Conservation (phyloP, 352 stramenopile genomes). For the Pythium aquatile region DNA sequence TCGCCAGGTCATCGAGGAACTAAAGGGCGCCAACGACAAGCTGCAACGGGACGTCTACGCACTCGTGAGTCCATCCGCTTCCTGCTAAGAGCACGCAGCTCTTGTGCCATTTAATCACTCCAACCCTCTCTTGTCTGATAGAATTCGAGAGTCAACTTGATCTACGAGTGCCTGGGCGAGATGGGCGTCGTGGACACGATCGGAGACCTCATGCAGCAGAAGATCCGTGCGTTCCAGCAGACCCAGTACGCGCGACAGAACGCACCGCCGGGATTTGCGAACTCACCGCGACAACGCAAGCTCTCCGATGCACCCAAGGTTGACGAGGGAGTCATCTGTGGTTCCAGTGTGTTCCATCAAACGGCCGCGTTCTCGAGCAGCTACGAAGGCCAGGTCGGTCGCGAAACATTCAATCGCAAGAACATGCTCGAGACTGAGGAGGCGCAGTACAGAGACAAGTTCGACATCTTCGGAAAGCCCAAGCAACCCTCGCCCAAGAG, state of each 20-base stretch:
- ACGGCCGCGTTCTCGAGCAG: conserved; percentile 56
- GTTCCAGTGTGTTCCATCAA: conserved; percentile 53
- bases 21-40: conserved; percentile 58
- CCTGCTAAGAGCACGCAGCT: too few species aligned
- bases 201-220: conserved; percentile 62
- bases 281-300: conserved; percentile 25
- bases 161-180: conserved; percentile 60
- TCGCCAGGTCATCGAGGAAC: conserved; percentile 45
- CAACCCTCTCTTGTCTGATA: conserved; percentile 11
- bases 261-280: conserved; percentile 15
- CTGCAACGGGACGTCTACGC: conserved; percentile 57
- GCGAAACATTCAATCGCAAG: conserved; percentile 47
- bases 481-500: conserved; percentile 36
- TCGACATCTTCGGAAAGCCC: conserved; percentile 65
- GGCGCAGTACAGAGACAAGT: conserved; percentile 42
- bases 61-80: conserved; percentile 28
- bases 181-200: conserved; percentile 51
- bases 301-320: conserved; percentile 6
- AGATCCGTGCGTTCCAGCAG: conserved; percentile 49
- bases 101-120: not conserved
- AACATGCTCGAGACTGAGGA: conserved; percentile 62
- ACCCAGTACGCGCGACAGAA: conserved; percentile 39
- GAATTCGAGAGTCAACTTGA: conserved; percentile 60
- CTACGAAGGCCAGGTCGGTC: conserved; percentile 56
- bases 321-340: conserved; percentile 62